Conservation (phyloP, 2,329 filamentous ascomycete species). For the Plenodomus lindquistii region DNA sequence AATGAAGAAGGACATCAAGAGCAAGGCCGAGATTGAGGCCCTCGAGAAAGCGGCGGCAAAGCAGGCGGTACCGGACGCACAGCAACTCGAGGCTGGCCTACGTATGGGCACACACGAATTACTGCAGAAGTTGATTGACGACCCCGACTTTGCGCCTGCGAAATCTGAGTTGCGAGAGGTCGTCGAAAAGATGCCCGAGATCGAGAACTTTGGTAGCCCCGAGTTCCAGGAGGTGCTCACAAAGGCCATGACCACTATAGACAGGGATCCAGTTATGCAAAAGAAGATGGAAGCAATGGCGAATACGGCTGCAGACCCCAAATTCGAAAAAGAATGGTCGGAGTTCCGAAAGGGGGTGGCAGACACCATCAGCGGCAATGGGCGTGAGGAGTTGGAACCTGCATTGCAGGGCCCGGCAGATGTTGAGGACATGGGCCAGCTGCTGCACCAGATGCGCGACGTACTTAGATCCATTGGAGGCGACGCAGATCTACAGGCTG, state of each 20-base stretch:
- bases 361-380: slow-evolving; percentile 11
- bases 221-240: slow-evolving; percentile 27
- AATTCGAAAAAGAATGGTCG: slow-evolving; percentile 18
- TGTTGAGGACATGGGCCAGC: slow-evolving; percentile 24
- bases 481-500: slow-evolving; percentile 21
- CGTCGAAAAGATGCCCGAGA: slow-evolving; percentile 26
- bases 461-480: slow-evolving; percentile 28
- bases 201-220: slow-evolving; percentile 20
- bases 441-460: slow-evolving; percentile 32
- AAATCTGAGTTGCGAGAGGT: slow-evolving; percentile 27
- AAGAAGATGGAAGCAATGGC: slow-evolving; percentile 22
- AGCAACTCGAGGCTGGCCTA: slow-evolving; percentile 20
- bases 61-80: slow-evolving; percentile 16
- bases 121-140: slow-evolving; percentile 31
- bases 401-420: slow-evolving; percentile 12
- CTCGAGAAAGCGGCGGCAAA: slow-evolving; percentile 12
- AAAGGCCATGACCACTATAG: slow-evolving; percentile 27
- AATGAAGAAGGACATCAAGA: slow-evolving; percentile 28
- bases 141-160: slow-evolving; percentile 31
- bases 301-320: slow-evolving; percentile 8
- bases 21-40: slow-evolving; percentile 17
- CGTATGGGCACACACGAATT: slow-evolving; percentile 23
- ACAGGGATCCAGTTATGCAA: slow-evolving; percentile 22
- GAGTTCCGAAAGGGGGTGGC: slow-evolving; percentile 14
- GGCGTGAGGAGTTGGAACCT: slow-evolving; percentile 8